A percentile compares a stretch with the other conserved stretches of the same genome.
Evolutionary conservation across 495 filamentous ascomycete genomes (phyloP).

Genomic region (Aspergillus panamensis): DNA sequence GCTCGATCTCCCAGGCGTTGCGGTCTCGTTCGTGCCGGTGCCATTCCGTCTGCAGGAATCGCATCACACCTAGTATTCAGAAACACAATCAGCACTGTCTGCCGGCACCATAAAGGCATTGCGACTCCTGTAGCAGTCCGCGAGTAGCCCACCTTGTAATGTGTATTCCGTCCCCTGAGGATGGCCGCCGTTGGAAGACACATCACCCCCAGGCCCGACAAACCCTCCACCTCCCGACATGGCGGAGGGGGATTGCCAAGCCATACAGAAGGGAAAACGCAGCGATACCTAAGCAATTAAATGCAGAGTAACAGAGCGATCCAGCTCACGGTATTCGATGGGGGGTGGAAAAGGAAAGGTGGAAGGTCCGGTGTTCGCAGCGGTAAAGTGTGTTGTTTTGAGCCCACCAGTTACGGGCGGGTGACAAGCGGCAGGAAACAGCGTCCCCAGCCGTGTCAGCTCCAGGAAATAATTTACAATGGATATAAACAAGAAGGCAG

Average conservation of each 20-base stretch:
- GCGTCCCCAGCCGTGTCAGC: constrained; percentile 26
- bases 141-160: constrained; percentile 68
- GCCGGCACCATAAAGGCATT: background rate
- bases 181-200: constrained; percentile 52
- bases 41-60: constrained; percentile 98
- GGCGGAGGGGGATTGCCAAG: constrained; percentile 60
- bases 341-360: constrained; percentile 1
- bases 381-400: constrained; percentile 19
- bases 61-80: constrained; percentile 79
- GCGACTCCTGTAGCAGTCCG: constrained; percentile 1
- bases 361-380: constrained; percentile 17
- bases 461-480: constrained; percentile 15
- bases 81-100: constrained; percentile 12
- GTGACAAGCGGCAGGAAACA: constrained; percentile 27
- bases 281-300: background rate
- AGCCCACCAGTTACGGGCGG: constrained; percentile 17
- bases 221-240: constrained; percentile 64
- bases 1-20: constrained; percentile 98
- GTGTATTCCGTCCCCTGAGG: constrained; percentile 95
- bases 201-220: constrained; percentile 51
- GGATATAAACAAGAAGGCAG: constrained; percentile 3
- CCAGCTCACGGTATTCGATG: constrained; percentile 6
- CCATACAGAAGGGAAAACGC: constrained; percentile 39
- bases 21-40: constrained; percentile 96
- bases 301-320: background rate